A percentile compares a stretch with the other conserved stretches of the same genome.
phyloP scores from a whole-genome alignment of 345 rosid species.

The Rhodomyrtus tomentosa region DNA sequence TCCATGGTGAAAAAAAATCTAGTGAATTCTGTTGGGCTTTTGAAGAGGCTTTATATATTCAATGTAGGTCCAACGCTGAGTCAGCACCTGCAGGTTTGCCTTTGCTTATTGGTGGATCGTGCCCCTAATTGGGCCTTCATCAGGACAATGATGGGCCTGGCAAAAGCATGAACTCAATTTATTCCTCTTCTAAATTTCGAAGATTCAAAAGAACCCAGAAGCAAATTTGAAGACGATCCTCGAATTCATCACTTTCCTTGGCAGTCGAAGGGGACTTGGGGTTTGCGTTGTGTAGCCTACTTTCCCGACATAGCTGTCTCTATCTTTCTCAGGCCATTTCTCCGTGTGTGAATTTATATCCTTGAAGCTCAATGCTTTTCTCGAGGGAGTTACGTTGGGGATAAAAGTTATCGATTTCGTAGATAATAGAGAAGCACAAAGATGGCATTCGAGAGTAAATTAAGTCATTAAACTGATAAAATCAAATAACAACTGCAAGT shows the following conservation, averaged over 20 bases:
- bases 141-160: background rate
- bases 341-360: too few relatives aligned
- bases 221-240: background rate
- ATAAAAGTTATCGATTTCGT: too few relatives aligned
- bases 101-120: background rate
- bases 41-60: background rate
- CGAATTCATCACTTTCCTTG: background rate
- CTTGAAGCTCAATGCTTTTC: too few relatives aligned
- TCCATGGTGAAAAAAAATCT: background rate
- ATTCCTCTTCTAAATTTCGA: background rate
- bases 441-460: background rate
- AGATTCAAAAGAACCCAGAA: background rate
- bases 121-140: background rate
- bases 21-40: background rate
- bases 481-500: background rate
- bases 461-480: background rate
- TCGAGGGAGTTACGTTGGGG: too few relatives aligned
- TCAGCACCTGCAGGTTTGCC: too few relatives aligned
- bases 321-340: too few relatives aligned
- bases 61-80: background rate
- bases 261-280: too few relatives aligned
- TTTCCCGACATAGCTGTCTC: too few relatives aligned
- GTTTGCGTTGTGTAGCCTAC: too few relatives aligned
- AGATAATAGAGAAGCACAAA: too few relatives aligned
- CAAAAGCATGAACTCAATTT: background rate